phyloP scores from a whole-genome alignment of 2,329 filamentous ascomycete species.

The Neonectria coccinea region DNA sequence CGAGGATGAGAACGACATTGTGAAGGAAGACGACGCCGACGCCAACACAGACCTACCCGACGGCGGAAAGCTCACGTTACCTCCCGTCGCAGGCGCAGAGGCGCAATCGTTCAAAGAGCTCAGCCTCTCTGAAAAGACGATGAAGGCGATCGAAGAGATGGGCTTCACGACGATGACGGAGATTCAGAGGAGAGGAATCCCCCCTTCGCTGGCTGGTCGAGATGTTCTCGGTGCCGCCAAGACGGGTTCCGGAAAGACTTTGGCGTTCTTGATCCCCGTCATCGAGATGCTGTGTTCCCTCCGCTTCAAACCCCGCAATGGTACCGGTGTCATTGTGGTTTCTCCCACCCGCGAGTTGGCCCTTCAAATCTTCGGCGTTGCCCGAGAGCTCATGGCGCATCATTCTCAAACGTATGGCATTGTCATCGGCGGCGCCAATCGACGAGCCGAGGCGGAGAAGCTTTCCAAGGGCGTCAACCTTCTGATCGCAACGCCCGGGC shows the following conservation, averaged over 20 bases:
- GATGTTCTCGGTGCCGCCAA: constrained; percentile 97
- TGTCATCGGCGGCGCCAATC: constrained; percentile 94
- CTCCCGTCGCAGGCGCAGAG: constrained; percentile 65
- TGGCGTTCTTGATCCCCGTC: constrained; percentile 93
- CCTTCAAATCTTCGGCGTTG: constrained; percentile 95
- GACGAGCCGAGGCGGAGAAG: constrained; percentile 92
- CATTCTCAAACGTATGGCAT: constrained; percentile 97
- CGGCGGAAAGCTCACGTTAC: constrained; percentile 60
- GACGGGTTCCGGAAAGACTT: constrained; percentile 94
- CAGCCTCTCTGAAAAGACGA: constrained; percentile 87
- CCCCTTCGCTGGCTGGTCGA: constrained; percentile 86
- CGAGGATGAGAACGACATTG: constrained; percentile 43
- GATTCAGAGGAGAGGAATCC: constrained; percentile 89
- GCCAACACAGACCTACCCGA: constrained; percentile 52
- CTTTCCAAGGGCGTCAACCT: constrained; percentile 94
- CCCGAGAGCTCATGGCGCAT: constrained; percentile 89
- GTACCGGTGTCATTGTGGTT: constrained; percentile 90
- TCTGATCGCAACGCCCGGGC: constrained; percentile 91
- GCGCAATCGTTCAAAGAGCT: constrained; percentile 83
- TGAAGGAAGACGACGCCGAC: constrained; percentile 47
- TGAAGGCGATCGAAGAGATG: constrained; percentile 90
- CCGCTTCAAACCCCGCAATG: constrained; percentile 94
- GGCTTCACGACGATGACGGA: constrained; percentile 95
- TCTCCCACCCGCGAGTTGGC: constrained; percentile 94
- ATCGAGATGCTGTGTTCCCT: constrained; percentile 92